Conservation (phyloP, 129 eudicot genomes). For the Arctium lappa region DNA sequence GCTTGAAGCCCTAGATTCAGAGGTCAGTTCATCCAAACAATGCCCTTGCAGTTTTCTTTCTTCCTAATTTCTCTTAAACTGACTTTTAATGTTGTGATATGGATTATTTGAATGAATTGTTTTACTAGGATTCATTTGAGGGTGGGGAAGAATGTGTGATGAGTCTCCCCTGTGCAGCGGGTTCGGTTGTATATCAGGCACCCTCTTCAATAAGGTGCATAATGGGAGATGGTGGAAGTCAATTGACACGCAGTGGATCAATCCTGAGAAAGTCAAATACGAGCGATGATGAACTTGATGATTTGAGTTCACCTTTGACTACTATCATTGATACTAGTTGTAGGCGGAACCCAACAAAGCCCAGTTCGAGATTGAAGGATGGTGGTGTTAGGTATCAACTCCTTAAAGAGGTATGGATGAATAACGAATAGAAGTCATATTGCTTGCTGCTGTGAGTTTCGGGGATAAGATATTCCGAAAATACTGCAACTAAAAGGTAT, state of each 20-base stretch:
- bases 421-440: conserved; percentile 27
- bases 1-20: conserved; percentile 63
- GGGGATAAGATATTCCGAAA: neutral
- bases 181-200: conserved; percentile 50
- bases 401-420: conserved; percentile 70
- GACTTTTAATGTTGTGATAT: too few species aligned
- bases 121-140: conserved; percentile 49
- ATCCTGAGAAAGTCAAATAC: conserved; percentile 74
- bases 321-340: conserved; percentile 31
- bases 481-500: neutral
- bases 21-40: conserved; percentile 49
- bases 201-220: conserved; percentile 48
- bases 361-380: conserved; percentile 33
- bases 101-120: neutral
- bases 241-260: conserved; percentile 59
- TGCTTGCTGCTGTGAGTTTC: neutral
- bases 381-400: conserved; percentile 65
- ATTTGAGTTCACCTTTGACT: conserved; percentile 63
- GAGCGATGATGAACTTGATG: conserved; percentile 89
- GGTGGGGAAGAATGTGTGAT: conserved; percentile 41
- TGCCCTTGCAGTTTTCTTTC: neutral
- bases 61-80: neutral
- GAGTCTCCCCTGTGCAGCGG: conserved; percentile 63
- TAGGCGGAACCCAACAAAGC: conserved; percentile 17
- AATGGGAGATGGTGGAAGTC: conserved; percentile 42